Evolutionary conservation across 1,139 yeast genomes (phyloP).

Genomic region (Schizosaccharomyces versatilis): DNA sequence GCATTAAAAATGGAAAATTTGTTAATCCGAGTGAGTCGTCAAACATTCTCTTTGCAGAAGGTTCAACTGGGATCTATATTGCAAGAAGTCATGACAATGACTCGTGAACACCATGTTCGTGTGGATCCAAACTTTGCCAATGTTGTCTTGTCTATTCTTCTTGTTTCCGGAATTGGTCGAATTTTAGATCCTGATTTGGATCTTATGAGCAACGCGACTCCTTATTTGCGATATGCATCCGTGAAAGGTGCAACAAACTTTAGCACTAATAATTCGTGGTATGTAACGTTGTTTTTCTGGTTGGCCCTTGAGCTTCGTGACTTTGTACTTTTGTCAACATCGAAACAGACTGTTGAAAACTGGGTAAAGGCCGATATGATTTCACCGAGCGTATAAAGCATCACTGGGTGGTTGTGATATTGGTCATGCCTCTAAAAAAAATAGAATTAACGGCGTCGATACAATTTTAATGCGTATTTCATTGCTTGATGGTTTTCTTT

Average conservation of each 20-base stretch:
- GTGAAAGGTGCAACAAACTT: not conserved
- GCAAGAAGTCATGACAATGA: constrained; percentile 75
- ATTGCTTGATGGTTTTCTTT: no score
- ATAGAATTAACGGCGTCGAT: no score
- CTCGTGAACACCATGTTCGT: constrained; percentile 77
- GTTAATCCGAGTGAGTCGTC: constrained; percentile 56
- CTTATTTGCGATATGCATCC: not conserved
- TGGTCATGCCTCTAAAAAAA: no score
- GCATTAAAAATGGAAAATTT: constrained; percentile 69
- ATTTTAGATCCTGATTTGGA: constrained; percentile 83
- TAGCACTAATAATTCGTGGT: not conserved
- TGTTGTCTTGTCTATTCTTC: constrained; percentile 70
- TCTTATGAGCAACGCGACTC: constrained; percentile 35
- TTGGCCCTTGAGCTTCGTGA: constrained; percentile 1
- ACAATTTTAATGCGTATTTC: no score
- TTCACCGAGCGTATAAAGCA: not conserved
- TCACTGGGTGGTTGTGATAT: no score
- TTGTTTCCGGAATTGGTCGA: constrained; percentile 85
- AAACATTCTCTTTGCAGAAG: constrained; percentile 82
- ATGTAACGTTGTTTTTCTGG: constrained; percentile 22
- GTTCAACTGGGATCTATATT: constrained; percentile 79
- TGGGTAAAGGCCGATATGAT: constrained; percentile 1
- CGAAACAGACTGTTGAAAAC: not conserved
- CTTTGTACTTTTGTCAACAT: not conserved
- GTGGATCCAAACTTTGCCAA: constrained; percentile 95